Evolutionary conservation across 805 yeast genomes (phyloP), one percentile per base, ranked within the genome.

Genomic region (Myxozyma mucilagina): DNA sequence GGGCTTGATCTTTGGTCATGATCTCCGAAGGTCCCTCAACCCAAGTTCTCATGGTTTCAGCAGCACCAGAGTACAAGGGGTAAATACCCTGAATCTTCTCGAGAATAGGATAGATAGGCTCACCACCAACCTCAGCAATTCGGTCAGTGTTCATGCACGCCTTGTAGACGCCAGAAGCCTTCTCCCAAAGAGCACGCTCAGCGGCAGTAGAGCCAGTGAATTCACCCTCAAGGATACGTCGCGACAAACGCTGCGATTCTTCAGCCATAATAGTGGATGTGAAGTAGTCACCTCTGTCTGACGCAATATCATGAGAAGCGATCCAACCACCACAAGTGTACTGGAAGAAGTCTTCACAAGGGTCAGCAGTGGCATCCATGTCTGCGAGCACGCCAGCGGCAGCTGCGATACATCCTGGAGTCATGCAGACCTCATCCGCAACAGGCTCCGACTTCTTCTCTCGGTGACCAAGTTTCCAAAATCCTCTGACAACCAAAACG

Each of bases 241-340:
- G 57, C 18, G 61, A 57, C n/a, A 58, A 47, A 14, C 67, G 60
- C 38, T 50, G 63, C 9, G 63, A 56, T 14, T 63, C 63, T 52
- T 56, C 63, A n/a, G 50, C 38, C 67, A 64, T 64, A 41, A 55
- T 58, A 1, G 66, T 18, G 18, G 61, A 59, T 6, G 66, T 63
- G 49, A 57, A 61, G 48, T 47, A 58, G 24, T 52, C 63, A 29
- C 61, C 65, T 41, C 65, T 67, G 29, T 64, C 67, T 13, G 62
- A 45, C 14, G 61, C 36, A 42, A 64, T 47, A 36, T 63, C 67
- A 47, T 64, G 67, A 9, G 32, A 24, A 4, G 60, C 63, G 4
- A 63, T 53, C 67, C 67, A 64, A 9, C 63, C 63, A 20, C 67
- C 67, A 47, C 67, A 64, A 4, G 63, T 49, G 44, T 52, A 64